Base-by-base conservation (phyloP, 148 eudicot species). In the Silene uniflora region DNA sequence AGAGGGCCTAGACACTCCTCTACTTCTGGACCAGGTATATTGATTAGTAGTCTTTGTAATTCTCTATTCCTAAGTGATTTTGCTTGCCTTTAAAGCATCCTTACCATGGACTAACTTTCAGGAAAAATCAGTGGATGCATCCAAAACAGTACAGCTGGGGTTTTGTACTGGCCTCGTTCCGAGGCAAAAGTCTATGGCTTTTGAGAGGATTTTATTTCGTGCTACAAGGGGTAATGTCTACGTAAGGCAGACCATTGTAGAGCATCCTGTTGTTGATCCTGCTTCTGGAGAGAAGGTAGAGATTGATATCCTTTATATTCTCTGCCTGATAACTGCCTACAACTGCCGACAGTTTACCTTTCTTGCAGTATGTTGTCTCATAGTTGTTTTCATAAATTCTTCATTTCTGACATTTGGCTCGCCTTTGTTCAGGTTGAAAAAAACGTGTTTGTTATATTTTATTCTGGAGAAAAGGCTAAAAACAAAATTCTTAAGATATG, bases 221-320 rank as follows among this genome's bases (percentile, higher is more conserved):
- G 99, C 99, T 66, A 95, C 99, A 69, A 89, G 99, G 87, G 99
- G 99, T 55, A 92, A 95, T 78, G 94, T 95, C 78, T 92, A 83
- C 69, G 68, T 90, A 67, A 92, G 83, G 85, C 96, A 92, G 79
- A 86, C 77, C 76, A 75, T 83, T 4, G 80, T 89, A 59, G 99
- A 95, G 75, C 83, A 88, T 72, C 88, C 91, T 61, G 99, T 92
- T 32, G 80, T 71, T 62, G 99, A 95, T 81, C 99, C 99, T 78
- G 89, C 83, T 73, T 86, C 99, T 16, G 98, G 97, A 74, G 97
- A 87, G 62, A 95, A 95, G 99, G 99, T 89, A 59, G 49, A n/a
- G 54, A 23, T 22, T 78, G 60, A 49, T 76, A 72, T 44, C 61
- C 49, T 76, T 78, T 39, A 9, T 42, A 17, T 54, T 11, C 21